Evolutionary conservation across 306 rosid genomes (phyloP), one percentile per base, ranked within the genome.

Genomic region (Morella rubra): DNA sequence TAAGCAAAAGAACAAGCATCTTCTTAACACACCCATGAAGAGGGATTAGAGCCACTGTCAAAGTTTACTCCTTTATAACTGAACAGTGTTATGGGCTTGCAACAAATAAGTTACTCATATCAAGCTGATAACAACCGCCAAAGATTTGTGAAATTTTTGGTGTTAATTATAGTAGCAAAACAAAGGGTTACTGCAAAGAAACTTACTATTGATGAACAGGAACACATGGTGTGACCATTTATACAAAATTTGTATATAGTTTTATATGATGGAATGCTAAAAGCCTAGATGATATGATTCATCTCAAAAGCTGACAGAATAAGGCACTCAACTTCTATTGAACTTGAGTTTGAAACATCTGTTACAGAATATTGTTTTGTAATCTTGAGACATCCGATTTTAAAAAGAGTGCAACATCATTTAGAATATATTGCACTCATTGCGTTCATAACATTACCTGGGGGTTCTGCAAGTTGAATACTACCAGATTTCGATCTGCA

Each of bases 401-500:
- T 71, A 53, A 51, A 68, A 77, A 41, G 72, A 69, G 42, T 19
- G 59, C 73, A 73, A 76, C 52, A 71, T 22, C 50, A 73, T 24
- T 24, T 44, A 20, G 49, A 81, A 75, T 5, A 27, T 44, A 47
- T 24, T 78, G 22, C n/a, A 19, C 46, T 59, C 76, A 53, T 73
- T 53, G 49, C 70, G 20, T 68, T 46, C 61, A 79, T 65, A 66
- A 78, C 13, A 54, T 72, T 81, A 93, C 97, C 91, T 91, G 97
- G 27, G 96, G 93, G 71, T 64, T 87, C 78, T 88, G 97, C 84
- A 93, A 83, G 91, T 91, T 85, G 88, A 89, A 93, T 61, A 91
- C 88, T 55, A 93, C 44, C 72, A 89, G 80, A 88, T 89, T 91
- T 71, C 95, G 81, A 84, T 91, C 98, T 19, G 96, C 95, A 79